Percentiles rank a stretch among this genome's conserved stretches.
phyloP scores from a whole-genome alignment of 805 yeast species.

The Debaryomyces maramus region DNA sequence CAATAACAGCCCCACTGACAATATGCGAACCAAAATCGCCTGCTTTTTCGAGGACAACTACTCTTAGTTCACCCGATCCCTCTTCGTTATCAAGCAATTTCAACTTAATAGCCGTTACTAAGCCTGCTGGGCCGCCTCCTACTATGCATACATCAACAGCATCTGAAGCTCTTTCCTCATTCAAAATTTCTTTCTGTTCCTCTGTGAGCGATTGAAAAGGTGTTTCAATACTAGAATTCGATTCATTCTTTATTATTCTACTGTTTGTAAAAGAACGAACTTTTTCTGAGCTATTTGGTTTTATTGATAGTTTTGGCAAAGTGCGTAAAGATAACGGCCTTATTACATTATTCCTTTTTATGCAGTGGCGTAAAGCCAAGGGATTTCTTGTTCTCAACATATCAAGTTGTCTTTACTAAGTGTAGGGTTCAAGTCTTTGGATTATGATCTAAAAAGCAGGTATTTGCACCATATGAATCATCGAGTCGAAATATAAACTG shows the following conservation, averaged over 20 bases:
- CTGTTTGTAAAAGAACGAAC: slow-evolving; percentile 5
- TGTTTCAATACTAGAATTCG: not conserved
- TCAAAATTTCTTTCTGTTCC: slow-evolving; percentile 48
- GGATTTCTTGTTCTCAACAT: not conserved
- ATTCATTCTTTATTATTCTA: slow-evolving; percentile 3
- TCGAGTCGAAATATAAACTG: not conserved
- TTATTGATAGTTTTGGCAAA: not conserved
- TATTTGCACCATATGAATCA: slow-evolving; percentile 5
- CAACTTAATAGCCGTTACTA: slow-evolving; percentile 86
- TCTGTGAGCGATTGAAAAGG: slow-evolving; percentile 12
- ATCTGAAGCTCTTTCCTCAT: slow-evolving; percentile 76
- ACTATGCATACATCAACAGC: slow-evolving; percentile 92
- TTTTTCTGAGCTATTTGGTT: not conserved
- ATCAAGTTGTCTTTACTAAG: not conserved
- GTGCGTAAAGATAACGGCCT: not conserved
- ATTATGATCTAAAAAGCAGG: not conserved
- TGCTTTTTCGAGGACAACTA: slow-evolving; percentile 88
- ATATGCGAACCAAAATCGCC: slow-evolving; percentile 91
- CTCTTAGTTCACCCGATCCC: slow-evolving; percentile 70
- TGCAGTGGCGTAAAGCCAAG: not conserved
- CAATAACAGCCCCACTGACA: slow-evolving; percentile 91
- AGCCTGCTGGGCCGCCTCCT: slow-evolving; percentile 98
- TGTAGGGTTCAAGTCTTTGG: not conserved
- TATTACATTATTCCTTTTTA: not conserved
- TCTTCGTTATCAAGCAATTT: slow-evolving; percentile 77